Conservation (phyloP, 2,329 filamentous ascomycete species). For the Diaporthe destruens region DNA sequence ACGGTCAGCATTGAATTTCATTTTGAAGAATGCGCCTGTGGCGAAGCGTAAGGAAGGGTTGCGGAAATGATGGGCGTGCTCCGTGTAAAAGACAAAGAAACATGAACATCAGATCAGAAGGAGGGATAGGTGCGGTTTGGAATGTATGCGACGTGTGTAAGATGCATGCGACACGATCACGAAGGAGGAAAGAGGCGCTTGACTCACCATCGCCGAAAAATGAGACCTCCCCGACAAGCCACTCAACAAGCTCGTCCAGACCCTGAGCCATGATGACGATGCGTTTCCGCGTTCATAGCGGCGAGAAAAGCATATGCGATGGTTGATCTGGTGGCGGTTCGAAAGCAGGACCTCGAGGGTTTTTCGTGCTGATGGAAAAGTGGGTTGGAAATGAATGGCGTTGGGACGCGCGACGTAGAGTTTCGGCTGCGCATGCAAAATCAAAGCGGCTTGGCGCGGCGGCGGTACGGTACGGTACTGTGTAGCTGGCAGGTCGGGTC, state of each 20-base stretch:
- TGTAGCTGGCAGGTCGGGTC: not conserved
- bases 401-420: conserved; percentile 17
- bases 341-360: conserved; percentile 41
- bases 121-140: not conserved
- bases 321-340: conserved; percentile 42
- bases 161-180: conserved; percentile 6
- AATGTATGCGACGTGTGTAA: not conserved
- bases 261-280: conserved; percentile 53
- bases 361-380: conserved; percentile 34
- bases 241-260: conserved; percentile 60
- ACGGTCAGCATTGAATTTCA: conserved; percentile 27
- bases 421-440: conserved; percentile 10
- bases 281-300: conserved; percentile 42
- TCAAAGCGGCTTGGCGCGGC: conserved; percentile 7
- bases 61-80: not conserved
- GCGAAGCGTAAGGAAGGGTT: not conserved
- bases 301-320: conserved; percentile 44
- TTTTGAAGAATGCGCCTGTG: conserved; percentile 1
- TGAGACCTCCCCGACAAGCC: conserved; percentile 58
- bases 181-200: not conserved
- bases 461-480: conserved; percentile 13
- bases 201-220: conserved; percentile 59
- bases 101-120: not conserved
- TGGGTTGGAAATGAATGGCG: conserved; percentile 29
- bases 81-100: not conserved